phyloP scores from a whole-genome alignment of 495 filamentous ascomycete species.

The Talaromyces liani region DNA sequence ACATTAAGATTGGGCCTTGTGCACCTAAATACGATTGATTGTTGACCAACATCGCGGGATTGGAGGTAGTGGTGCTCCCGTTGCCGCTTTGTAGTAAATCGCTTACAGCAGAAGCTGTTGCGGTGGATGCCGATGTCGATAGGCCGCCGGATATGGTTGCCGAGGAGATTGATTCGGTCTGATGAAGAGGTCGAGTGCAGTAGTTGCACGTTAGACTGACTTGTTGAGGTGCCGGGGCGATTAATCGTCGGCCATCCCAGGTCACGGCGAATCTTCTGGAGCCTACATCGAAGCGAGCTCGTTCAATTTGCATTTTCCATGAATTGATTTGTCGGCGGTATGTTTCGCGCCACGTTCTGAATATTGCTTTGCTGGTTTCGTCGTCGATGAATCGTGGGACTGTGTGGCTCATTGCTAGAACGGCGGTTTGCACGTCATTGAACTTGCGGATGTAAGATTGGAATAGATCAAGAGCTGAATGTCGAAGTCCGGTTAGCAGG shows the following conservation, averaged over 20 bases:
- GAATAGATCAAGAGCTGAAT: slow-evolving; percentile 73
- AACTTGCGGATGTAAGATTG: slow-evolving; percentile 82
- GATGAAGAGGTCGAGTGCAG: slow-evolving; percentile 55
- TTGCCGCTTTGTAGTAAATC: slow-evolving; percentile 12
- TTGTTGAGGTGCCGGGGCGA: slow-evolving; percentile 62
- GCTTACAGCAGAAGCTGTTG: slow-evolving; percentile 24
- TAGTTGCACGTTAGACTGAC: slow-evolving; percentile 77
- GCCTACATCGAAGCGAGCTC: slow-evolving; percentile 53
- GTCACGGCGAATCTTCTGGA: slow-evolving; percentile 54
- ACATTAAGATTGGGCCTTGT: slow-evolving; percentile 19
- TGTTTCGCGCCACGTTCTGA: slow-evolving; percentile 69
- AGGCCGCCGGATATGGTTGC: background rate
- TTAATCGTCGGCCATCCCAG: slow-evolving; percentile 54
- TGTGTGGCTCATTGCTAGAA: slow-evolving; percentile 73
- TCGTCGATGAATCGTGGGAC: slow-evolving; percentile 77
- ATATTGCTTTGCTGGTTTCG: slow-evolving; percentile 41
- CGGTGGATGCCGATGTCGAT: slow-evolving; percentile 2
- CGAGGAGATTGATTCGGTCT: slow-evolving; percentile 23
- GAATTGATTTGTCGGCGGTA: slow-evolving; percentile 78
- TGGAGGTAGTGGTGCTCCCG: slow-evolving; percentile 28
- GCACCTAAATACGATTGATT: slow-evolving; percentile 3
- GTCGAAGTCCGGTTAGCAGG: slow-evolving; percentile 76
- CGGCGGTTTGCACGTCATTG: slow-evolving; percentile 82
- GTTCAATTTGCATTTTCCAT: slow-evolving; percentile 58
- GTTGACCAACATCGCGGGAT: slow-evolving; percentile 18